These are phyloP conservation scores for Silene uniflora DNA, from an alignment of 148 eudicot species.

Conservation along the genomic window DNA sequence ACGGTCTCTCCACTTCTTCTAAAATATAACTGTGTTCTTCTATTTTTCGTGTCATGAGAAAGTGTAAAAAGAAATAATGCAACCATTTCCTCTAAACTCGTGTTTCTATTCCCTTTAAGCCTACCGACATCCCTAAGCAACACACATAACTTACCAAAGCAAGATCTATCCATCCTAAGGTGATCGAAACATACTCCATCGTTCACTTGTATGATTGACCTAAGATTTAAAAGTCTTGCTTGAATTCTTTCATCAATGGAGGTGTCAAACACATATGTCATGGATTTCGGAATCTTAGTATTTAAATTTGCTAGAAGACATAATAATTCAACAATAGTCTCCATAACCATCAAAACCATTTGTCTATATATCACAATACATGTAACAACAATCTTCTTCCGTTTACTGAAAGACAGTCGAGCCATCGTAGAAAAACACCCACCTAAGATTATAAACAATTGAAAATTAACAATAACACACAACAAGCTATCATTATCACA, in stretches of 20 bases:
- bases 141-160: not conserved
- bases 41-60: no score
- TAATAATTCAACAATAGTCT: not conserved
- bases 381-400: not conserved
- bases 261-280: not conserved
- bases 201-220: no score
- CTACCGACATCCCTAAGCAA: not conserved
- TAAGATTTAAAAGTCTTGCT: no score
- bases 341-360: not conserved
- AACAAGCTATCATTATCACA: no score
- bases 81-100: no score
- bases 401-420: no score
- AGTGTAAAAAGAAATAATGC: no score
- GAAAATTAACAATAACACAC: no score
- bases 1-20: conserved; percentile 12
- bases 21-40: not conserved
- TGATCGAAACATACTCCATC: no score
- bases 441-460: no score
- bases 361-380: not conserved
- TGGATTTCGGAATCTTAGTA: not conserved
- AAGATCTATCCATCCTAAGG: not conserved
- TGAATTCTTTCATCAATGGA: not conserved
- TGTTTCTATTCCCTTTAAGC: no score
- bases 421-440: no score
- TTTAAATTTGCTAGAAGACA: not conserved